Evolutionary conservation across 345 rosid genomes (phyloP).

Genomic region (Acer saccharum): DNA sequence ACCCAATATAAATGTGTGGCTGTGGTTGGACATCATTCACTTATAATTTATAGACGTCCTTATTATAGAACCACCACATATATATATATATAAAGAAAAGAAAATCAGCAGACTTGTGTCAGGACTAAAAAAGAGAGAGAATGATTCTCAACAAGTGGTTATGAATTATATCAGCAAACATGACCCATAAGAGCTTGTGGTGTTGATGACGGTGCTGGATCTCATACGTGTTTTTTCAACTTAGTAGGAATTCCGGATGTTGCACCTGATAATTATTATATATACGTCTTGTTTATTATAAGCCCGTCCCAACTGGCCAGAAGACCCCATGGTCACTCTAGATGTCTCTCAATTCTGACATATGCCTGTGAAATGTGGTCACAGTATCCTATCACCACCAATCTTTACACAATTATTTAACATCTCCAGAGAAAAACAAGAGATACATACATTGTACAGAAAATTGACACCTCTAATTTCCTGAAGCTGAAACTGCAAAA

Average conservation of each 20-base stretch:
- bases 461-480: slow-evolving; percentile 1
- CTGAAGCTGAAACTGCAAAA: slow-evolving; percentile 32
- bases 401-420: slow-evolving; percentile 1
- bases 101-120: slow-evolving; percentile 24
- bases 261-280: slow-evolving; percentile 24
- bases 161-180: slow-evolving; percentile 24
- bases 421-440: slow-evolving; percentile 2
- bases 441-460: neutral
- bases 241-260: too few species aligned
- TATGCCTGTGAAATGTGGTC: slow-evolving; percentile 15
- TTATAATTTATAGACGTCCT: too few species aligned
- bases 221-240: too few species aligned
- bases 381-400: neutral
- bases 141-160: slow-evolving; percentile 46
- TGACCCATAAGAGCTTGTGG: neutral
- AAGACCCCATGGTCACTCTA: slow-evolving; percentile 12
- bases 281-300: slow-evolving; percentile 24
- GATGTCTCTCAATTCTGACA: slow-evolving; percentile 3
- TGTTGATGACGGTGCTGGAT: too few species aligned
- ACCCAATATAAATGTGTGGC: too few species aligned
- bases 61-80: too few species aligned
- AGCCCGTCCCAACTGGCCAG: slow-evolving; percentile 32
- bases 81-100: too few species aligned
- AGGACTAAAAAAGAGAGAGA: slow-evolving; percentile 32
- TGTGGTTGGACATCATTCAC: too few species aligned